phyloP scores from a whole-genome alignment of 1,139 yeast species.

The Kurtzmaniella quercitrusa region DNA sequence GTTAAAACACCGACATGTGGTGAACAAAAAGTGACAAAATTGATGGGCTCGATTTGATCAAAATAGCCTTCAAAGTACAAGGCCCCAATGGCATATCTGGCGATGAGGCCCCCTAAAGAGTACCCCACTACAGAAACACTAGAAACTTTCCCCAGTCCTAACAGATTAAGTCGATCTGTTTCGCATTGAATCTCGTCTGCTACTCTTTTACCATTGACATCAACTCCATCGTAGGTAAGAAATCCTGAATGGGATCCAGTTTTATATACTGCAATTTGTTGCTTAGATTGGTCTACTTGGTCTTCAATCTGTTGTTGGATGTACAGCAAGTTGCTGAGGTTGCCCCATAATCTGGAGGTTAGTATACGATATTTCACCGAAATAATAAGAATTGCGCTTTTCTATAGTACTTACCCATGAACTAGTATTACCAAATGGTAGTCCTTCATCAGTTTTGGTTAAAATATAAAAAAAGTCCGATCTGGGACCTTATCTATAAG shows the following conservation, averaged over 20 bases:
- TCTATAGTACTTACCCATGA: conserved; percentile 56
- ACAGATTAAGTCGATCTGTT: conserved; percentile 27
- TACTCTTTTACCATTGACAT: conserved; percentile 75
- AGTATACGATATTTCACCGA: neutral
- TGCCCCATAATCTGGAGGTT: conserved; percentile 63
- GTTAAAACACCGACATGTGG: conserved; percentile 81
- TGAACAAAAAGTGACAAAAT: conserved; percentile 70
- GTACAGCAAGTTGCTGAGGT: conserved; percentile 61
- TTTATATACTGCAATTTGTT: conserved; percentile 46
- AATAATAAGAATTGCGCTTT: neutral
- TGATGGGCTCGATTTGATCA: conserved; percentile 44
- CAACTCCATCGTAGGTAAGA: conserved; percentile 81
- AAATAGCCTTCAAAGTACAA: conserved; percentile 54
- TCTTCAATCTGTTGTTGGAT: conserved; percentile 38
- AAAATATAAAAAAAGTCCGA: neutral
- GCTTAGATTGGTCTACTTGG: conserved; percentile 15
- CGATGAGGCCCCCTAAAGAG: conserved; percentile 77
- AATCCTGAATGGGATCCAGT: conserved; percentile 63
- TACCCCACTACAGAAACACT: conserved; percentile 74
- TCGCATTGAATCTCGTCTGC: conserved; percentile 59
- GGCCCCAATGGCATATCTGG: conserved; percentile 74
- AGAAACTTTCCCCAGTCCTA: conserved; percentile 27
- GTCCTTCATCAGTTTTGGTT: conserved; percentile 15
- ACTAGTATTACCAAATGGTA: conserved; percentile 66
- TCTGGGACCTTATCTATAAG: neutral